Percentiles rank a stretch among this genome's conserved stretches.
phyloP scores from a whole-genome alignment of 2,329 filamentous ascomycete genomes.

The Xylariaceae sp. region DNA sequence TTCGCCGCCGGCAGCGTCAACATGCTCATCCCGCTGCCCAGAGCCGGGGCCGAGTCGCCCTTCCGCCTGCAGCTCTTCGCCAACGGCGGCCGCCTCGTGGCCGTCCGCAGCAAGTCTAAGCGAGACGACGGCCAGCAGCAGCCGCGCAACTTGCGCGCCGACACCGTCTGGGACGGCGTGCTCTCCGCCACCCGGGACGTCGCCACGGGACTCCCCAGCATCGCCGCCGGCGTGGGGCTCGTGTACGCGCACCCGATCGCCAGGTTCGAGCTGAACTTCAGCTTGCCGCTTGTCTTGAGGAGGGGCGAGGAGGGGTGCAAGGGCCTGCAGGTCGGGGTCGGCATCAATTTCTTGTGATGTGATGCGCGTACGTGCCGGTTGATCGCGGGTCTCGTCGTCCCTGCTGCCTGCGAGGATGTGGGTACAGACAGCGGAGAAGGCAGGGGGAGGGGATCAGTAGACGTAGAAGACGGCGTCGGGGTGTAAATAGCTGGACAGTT shows the following conservation, averaged over 20 bases:
- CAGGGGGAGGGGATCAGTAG: too few species aligned
- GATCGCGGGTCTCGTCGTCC: too few species aligned
- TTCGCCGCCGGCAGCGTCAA: slow-evolving; percentile 89
- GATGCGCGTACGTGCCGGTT: too few species aligned
- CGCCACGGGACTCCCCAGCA: slow-evolving; percentile 75
- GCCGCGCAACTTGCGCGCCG: slow-evolving; percentile 39
- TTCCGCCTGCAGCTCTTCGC: slow-evolving; percentile 88
- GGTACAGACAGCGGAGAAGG: too few species aligned
- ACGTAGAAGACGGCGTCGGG: too few species aligned
- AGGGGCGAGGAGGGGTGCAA: slow-evolving; percentile 87
- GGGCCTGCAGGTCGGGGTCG: slow-evolving; percentile 92
- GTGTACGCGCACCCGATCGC: slow-evolving; percentile 95
- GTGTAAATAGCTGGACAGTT: too few species aligned
- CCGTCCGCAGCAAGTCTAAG: slow-evolving; percentile 61
- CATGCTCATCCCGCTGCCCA: slow-evolving; percentile 81
- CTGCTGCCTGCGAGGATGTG: too few species aligned
- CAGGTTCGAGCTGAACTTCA: slow-evolving; percentile 94
- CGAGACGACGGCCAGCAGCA: slow-evolving; percentile 41
- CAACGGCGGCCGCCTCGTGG: slow-evolving; percentile 84
- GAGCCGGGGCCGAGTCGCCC: slow-evolving; percentile 78
- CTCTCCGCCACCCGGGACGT: slow-evolving; percentile 69
- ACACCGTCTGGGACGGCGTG: slow-evolving; percentile 57
- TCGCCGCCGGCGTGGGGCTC: slow-evolving; percentile 84
- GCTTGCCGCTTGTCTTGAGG: slow-evolving; percentile 78
- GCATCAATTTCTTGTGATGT: slow-evolving; percentile 88